Base-by-base conservation (phyloP, 148 eudicot genomes). In the Chenopodium formosanum region DNA sequence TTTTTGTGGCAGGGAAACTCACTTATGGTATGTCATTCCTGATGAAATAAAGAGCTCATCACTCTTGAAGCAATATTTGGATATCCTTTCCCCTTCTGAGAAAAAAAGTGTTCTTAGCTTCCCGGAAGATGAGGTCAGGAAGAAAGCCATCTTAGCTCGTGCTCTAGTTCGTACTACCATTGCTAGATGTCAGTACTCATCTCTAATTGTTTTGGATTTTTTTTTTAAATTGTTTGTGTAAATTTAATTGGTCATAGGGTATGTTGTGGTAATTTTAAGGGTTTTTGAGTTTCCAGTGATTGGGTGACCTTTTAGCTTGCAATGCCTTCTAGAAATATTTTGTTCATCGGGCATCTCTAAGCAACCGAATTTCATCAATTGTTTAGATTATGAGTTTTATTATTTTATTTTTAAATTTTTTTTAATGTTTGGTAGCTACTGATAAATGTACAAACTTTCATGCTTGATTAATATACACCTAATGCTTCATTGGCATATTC, bases 111-210 rank as follows among this genome's bases (percentile, higher is more conserved):
- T 95, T 56, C 84, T 88, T 29, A 81, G 90, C 47, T 86, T 91
- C 72, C 73, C 27, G 2, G 90, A 87, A 23, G 91, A 88, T 52
- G 88, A 89, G 82, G 85, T 87, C 62, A 84, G 81, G 82, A 93
- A 93, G 80, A 88, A 89, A 68, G 95, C 98, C 25, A 58, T 95
- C 56, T 83, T 93, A 31, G 94, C 98, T 64, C 97, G 97, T 72
- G 88, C 90, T 40, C 81, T 95, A 74, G 94, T 93, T 82, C 97
- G 98, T 73, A 89, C 98, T n/a, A 93, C 97, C 56, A 91, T 95
- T 74, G 91, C 96, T 27, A 93, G 91, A 93, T 95, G 98, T 95
- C 86, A 22, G 92, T 73, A 11, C 74, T 11, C 77, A 78, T 76
- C 29, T 67, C 52, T 32, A 17, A 32, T 52, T 27, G 29, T 27